phyloP scores from a whole-genome alignment of 2,329 filamentous ascomycete genomes.

The Scedosporium apiospermum region DNA sequence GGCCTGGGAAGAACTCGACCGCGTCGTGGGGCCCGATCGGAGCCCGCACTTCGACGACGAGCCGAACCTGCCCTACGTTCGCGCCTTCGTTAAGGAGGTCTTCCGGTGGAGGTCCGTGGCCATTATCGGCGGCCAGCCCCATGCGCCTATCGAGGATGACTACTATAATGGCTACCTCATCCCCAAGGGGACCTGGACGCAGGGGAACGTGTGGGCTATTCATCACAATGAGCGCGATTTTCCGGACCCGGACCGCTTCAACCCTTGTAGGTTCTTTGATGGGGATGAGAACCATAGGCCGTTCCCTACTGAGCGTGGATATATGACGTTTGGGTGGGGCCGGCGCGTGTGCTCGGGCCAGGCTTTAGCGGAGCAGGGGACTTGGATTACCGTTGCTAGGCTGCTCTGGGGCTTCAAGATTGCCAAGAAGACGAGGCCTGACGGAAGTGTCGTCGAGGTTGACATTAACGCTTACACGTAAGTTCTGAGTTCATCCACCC shows the following conservation, averaged over 20 bases:
- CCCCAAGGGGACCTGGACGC: slow-evolving; percentile 37
- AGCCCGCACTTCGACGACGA: slow-evolving; percentile 39
- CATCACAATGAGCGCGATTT: slow-evolving; percentile 23
- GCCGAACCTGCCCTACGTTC: slow-evolving; percentile 39
- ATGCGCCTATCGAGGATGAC: slow-evolving; percentile 37
- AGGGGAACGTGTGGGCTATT: slow-evolving; percentile 36
- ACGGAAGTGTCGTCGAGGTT: slow-evolving; percentile 37
- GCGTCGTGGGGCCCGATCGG: slow-evolving; percentile 35
- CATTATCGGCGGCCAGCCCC: slow-evolving; percentile 40
- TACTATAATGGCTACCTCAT: slow-evolving; percentile 38
- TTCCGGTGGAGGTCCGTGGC: slow-evolving; percentile 46
- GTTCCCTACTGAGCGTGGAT: slow-evolving; percentile 37
- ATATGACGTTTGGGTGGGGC: slow-evolving; percentile 50
- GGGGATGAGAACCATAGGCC: slow-evolving; percentile 28
- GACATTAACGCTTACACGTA: slow-evolving; percentile 44
- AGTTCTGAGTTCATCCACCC: neutral
- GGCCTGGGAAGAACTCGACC: slow-evolving; percentile 43
- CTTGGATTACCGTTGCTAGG: slow-evolving; percentile 47
- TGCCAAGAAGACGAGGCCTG: slow-evolving; percentile 21
- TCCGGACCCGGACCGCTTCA: slow-evolving; percentile 34
- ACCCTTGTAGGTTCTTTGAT: slow-evolving; percentile 29
- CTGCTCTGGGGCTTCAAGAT: slow-evolving; percentile 50
- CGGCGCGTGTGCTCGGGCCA: slow-evolving; percentile 43
- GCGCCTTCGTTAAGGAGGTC: slow-evolving; percentile 44
- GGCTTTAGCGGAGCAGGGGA: slow-evolving; percentile 48